A percentile compares a stretch with the other conserved stretches of the same genome.
Conservation (phyloP, 257 asterid species). For the Plantago elongata region DNA sequence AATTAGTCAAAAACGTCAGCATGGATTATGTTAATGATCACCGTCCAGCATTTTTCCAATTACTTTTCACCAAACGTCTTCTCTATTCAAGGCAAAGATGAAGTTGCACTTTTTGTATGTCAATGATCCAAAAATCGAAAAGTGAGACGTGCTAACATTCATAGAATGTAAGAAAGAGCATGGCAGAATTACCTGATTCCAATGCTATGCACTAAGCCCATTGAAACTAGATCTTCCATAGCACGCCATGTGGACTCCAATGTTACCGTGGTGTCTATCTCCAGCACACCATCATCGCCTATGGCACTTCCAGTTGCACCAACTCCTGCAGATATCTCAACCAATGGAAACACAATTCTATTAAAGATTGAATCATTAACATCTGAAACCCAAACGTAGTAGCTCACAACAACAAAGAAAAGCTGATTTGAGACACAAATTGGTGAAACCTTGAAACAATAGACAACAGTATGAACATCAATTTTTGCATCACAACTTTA, state of each 20-base stretch:
- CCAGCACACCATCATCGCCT: slow-evolving; percentile 15
- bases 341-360: not conserved
- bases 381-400: not conserved
- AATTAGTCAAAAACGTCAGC: not conserved
- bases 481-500: not conserved
- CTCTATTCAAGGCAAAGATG: not conserved
- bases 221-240: slow-evolving; percentile 12
- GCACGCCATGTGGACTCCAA: slow-evolving; percentile 9
- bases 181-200: slow-evolving; percentile 8
- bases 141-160: not conserved
- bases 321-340: slow-evolving; percentile 12
- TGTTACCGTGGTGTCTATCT: slow-evolving; percentile 9
- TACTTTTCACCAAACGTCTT: not conserved
- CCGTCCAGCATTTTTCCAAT: not conserved
- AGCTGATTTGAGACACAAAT: not conserved
- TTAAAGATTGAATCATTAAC: not conserved
- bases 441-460: not conserved
- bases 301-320: slow-evolving; percentile 12
- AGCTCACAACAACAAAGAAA: not conserved
- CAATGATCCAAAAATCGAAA: not conserved
- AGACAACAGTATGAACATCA: no score
- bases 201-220: slow-evolving; percentile 14
- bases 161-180: not conserved
- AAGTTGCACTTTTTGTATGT: not conserved
- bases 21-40: not conserved